A percentile compares a stretch with the other conserved stretches of the same genome.
These are phyloP conservation scores for Fusarium armeniacum DNA, from an alignment of 2,329 filamentous ascomycete genomes.

Conservation along the genomic window DNA sequence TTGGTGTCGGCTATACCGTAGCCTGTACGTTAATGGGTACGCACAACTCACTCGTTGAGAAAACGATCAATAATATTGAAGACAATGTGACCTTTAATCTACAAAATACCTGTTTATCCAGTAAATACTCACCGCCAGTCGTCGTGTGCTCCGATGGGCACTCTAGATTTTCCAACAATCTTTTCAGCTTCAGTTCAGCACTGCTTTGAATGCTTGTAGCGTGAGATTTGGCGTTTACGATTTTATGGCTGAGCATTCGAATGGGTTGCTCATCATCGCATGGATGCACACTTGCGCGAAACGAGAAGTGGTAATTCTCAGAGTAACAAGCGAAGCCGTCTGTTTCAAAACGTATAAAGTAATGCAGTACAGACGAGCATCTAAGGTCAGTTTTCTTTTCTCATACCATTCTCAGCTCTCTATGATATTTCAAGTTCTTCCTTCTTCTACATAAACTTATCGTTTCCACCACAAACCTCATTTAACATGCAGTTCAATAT, in stretches of 20 bases:
- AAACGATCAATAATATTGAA: rapidly evolving
- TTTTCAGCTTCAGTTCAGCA: neutral
- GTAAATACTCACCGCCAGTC: neutral
- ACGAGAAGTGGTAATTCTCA: too few species aligned
- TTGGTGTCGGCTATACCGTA: neutral
- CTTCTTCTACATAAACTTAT: neutral
- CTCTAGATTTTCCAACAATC: neutral
- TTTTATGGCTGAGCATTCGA: too few species aligned
- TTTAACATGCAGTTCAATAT: neutral
- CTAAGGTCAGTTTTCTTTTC: neutral
- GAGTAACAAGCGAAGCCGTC: neutral
- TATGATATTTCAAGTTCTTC: neutral
- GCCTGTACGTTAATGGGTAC: too few species aligned
- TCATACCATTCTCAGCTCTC: too few species aligned
- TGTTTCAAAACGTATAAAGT: neutral
- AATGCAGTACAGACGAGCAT: too few species aligned
- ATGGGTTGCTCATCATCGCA: neutral
- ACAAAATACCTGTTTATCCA: neutral
- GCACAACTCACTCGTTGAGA: neutral
- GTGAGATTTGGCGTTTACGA: neutral
- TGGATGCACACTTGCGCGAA: neutral
- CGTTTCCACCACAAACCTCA: rapidly evolving
- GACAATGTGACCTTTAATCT: too few species aligned
- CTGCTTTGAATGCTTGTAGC: neutral
- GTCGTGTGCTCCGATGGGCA: neutral